Percentiles rank a stretch among this genome's conserved stretches.
Evolutionary conservation across 768 basidiomycete genomes (phyloP).

Genomic region (Lactarius sp.): DNA sequence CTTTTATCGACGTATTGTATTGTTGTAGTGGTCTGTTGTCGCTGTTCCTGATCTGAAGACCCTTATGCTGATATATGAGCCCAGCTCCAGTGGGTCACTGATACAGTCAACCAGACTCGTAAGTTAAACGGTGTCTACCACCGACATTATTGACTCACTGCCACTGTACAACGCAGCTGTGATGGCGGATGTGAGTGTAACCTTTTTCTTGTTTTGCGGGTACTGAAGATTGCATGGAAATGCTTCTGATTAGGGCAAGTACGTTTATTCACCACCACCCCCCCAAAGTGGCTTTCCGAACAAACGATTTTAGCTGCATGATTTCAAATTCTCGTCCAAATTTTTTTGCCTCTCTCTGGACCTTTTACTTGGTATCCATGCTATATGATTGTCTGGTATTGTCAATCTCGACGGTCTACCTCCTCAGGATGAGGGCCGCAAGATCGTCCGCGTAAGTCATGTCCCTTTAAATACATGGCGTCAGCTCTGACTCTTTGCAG

Average conservation of each 20-base stretch:
- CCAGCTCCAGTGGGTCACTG: constrained; percentile 54
- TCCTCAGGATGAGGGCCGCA: constrained; percentile 43
- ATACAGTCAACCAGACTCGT: constrained; percentile 48
- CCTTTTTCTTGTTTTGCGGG: background rate
- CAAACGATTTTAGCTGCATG: constrained; percentile 42
- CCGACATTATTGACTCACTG: background rate
- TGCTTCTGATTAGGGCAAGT: constrained; percentile 35
- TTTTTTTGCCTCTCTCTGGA: constrained; percentile 42
- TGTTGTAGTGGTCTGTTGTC: constrained; percentile 39
- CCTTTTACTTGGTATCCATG: constrained; percentile 56
- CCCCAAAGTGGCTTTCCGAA: background rate
- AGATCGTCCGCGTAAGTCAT: constrained; percentile 30
- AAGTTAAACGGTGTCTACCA: constrained; percentile 27
- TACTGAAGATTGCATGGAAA: background rate
- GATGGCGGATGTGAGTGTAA: background rate
- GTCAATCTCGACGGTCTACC: constrained; percentile 45
- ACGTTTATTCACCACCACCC: constrained; percentile 13
- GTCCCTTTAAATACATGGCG: background rate
- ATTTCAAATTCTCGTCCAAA: constrained; percentile 30
- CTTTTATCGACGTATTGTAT: constrained; percentile 39
- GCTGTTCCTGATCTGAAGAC: constrained; percentile 25
- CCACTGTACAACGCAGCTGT: constrained; percentile 16
- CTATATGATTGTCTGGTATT: constrained; percentile 52
- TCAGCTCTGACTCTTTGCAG: constrained; percentile 13
- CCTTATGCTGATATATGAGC: background rate